Conservation (phyloP, 1,139 yeast species). For the Hansenula sp. region DNA sequence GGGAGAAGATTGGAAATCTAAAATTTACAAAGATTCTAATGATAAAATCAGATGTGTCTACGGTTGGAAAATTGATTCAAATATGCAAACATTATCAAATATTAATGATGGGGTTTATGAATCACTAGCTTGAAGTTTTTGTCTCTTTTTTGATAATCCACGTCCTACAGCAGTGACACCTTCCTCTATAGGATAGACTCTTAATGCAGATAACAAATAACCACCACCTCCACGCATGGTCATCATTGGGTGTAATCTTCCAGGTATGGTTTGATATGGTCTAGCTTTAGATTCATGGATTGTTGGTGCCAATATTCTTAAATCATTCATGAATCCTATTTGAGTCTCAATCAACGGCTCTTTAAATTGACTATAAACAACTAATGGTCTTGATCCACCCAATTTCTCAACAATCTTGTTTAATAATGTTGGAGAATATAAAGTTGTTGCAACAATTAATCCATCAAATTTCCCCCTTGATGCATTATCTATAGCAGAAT, state of each 20-base stretch:
- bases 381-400: constrained; percentile 88
- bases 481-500: constrained; percentile 48
- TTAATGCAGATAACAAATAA: constrained; percentile 70
- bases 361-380: constrained; percentile 74
- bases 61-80: constrained; percentile 25
- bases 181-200: constrained; percentile 67
- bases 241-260: constrained; percentile 94
- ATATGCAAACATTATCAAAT: constrained; percentile 17
- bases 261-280: constrained; percentile 88
- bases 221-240: constrained; percentile 94
- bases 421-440: constrained; percentile 63
- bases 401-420: constrained; percentile 58
- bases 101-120: background rate
- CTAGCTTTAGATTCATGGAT: constrained; percentile 80
- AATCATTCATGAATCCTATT: constrained; percentile 60
- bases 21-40: constrained; percentile 25
- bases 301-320: constrained; percentile 76
- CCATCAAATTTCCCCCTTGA: constrained; percentile 66
- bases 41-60: constrained; percentile 27
- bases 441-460: constrained; percentile 65
- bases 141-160: constrained; percentile 19
- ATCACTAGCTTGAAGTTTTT: background rate
- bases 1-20: constrained; percentile 20
- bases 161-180: constrained; percentile 25
- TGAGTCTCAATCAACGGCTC: constrained; percentile 74